phyloP scores from a whole-genome alignment of 169 alveolate species.

The Plasmodium sp. region DNA sequence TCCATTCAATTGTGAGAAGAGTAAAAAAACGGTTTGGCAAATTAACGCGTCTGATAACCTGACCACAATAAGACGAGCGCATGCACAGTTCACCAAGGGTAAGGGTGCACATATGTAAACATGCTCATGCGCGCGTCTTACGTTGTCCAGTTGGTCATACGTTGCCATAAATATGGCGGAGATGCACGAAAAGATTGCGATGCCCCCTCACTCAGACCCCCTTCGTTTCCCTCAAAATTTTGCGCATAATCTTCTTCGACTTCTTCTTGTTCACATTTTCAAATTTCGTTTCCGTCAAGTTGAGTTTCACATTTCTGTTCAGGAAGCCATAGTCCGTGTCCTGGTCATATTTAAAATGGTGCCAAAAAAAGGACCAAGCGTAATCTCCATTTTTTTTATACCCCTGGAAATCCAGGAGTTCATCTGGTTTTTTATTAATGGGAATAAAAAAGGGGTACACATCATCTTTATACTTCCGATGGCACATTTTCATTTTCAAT shows the following conservation, averaged over 20 bases:
- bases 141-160: too few species aligned
- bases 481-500: constrained; percentile 62
- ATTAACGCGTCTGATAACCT: background rate
- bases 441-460: constrained; percentile 63
- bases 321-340: constrained; percentile 60
- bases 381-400: constrained; percentile 58
- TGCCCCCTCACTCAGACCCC: background rate
- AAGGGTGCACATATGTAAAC: too few species aligned
- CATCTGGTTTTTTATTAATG: constrained; percentile 32
- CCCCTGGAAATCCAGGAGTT: constrained; percentile 50
- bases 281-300: constrained; percentile 62
- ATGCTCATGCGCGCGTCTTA: too few species aligned
- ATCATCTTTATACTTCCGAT: constrained; percentile 55
- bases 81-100: too few species aligned
- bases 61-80: too few species aligned
- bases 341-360: constrained; percentile 53
- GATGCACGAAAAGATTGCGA: background rate
- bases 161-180: background rate
- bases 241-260: constrained; percentile 55
- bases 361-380: constrained; percentile 75
- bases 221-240: constrained; percentile 12
- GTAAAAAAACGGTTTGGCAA: background rate
- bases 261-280: constrained; percentile 49
- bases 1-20: background rate
- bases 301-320: constrained; percentile 54